Percentiles rank a stretch among this genome's conserved stretches.
Conservation (phyloP, 1,284 basidiomycete species). For the Cutaneotrichosporon dermatis region DNA sequence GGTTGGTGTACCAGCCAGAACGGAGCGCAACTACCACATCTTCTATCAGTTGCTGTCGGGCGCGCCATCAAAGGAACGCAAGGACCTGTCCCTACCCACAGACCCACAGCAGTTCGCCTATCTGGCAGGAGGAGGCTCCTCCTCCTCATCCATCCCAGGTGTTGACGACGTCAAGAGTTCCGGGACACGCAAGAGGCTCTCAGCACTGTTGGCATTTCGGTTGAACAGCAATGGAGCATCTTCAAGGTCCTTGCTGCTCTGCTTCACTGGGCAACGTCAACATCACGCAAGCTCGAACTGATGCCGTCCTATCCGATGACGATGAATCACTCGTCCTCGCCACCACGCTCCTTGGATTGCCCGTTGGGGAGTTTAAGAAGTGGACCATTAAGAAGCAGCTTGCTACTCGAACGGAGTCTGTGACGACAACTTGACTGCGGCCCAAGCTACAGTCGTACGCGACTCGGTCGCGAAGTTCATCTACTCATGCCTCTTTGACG, state of each 20-base stretch:
- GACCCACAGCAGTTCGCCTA: slow-evolving; percentile 84
- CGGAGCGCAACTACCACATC: slow-evolving; percentile 98
- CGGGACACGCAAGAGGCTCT: slow-evolving; percentile 87
- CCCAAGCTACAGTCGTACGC: slow-evolving; percentile 90
- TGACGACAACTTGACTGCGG: slow-evolving; percentile 78
- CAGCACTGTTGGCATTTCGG: slow-evolving; percentile 92
- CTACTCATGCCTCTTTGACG: slow-evolving; percentile 90
- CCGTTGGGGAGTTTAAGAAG: slow-evolving; percentile 91
- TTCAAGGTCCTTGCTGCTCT: slow-evolving; percentile 91
- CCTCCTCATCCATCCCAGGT: slow-evolving; percentile 77
- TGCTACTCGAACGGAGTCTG: slow-evolving; percentile 89
- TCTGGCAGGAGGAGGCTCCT: slow-evolving; percentile 85
- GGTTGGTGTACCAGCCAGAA: slow-evolving; percentile 96
- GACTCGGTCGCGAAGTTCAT: slow-evolving; percentile 98
- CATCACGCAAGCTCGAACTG: slow-evolving; percentile 73
- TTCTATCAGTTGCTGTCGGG: slow-evolving; percentile 99
- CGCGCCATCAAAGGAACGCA: slow-evolving; percentile 88
- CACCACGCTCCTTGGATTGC: slow-evolving; percentile 84
- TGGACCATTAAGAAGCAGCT: slow-evolving; percentile 99
- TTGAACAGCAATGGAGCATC: slow-evolving; percentile 97
- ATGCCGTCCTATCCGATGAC: slow-evolving; percentile 77
- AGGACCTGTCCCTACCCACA: slow-evolving; percentile 82
- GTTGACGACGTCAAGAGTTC: slow-evolving; percentile 98
- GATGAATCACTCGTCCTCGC: slow-evolving; percentile 77
- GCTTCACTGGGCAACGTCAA: slow-evolving; percentile 95